A percentile compares a stretch with the other conserved stretches of the same genome.
Conservation (phyloP, 805 yeast species). For the Kluyveromyces lactis region DNA sequence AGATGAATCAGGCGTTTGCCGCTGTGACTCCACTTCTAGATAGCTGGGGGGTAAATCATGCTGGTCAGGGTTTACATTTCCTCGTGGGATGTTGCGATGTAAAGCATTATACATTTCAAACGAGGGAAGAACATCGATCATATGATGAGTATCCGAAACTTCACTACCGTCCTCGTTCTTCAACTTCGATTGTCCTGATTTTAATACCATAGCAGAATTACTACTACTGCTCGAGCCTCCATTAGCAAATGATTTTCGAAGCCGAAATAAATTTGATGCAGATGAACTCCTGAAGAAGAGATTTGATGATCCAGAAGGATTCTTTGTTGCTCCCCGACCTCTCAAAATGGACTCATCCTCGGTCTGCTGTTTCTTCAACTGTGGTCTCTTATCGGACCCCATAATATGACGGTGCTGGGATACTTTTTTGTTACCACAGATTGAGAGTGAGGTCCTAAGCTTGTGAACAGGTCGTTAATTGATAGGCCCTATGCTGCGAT, state of each 20-base stretch:
- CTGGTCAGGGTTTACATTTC: constrained; percentile 25
- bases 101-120: constrained; percentile 56
- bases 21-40: constrained; percentile 13
- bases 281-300: constrained; percentile 7
- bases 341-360: neutral
- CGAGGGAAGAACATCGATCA: constrained; percentile 55
- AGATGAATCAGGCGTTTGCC: constrained; percentile 1
- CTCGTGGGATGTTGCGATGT: constrained; percentile 35
- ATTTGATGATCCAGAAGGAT: constrained; percentile 6
- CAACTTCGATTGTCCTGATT: neutral
- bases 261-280: constrained; percentile 6
- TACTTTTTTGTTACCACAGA: too few species aligned
- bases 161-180: too few species aligned
- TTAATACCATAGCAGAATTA: neutral
- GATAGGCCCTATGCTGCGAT: too few species aligned
- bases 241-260: constrained; percentile 1
- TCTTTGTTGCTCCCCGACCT: neutral
- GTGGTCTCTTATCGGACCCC: neutral
- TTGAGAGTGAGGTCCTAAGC: too few species aligned
- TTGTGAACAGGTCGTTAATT: too few species aligned
- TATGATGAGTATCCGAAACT: constrained; percentile 4
- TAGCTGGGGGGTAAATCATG: constrained; percentile 31
- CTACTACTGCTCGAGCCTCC: neutral
- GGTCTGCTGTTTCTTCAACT: neutral
- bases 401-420: too few species aligned